These are phyloP conservation scores for Diaporthe sp. DNA, from an alignment of 2,329 filamentous ascomycete species.

Conservation along the genomic window DNA sequence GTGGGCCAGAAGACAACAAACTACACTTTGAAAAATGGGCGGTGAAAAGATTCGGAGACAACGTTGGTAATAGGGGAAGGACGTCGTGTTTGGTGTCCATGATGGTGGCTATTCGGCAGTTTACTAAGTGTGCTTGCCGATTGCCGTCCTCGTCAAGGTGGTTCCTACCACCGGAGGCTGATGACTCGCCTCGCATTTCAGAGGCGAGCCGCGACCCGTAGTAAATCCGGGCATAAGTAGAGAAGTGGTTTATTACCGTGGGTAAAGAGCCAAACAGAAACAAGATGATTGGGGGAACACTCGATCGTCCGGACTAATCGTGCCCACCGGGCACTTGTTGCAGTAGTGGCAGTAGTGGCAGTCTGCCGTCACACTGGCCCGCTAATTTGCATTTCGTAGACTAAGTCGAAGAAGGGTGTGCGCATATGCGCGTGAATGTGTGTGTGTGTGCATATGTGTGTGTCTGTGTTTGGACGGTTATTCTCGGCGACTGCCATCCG, in stretches of 20 bases:
- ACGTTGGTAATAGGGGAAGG: not conserved
- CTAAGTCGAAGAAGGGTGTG: not conserved
- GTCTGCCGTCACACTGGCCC: conserved; percentile 16
- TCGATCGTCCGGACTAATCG: conserved; percentile 23
- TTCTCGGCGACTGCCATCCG: conserved; percentile 3
- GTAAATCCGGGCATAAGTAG: conserved; percentile 31
- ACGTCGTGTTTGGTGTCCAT: not conserved
- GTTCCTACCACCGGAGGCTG: conserved; percentile 23
- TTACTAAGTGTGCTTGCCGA: conserved; percentile 19
- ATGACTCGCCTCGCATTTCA: conserved; percentile 16
- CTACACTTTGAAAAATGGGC: not conserved
- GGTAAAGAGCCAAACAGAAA: conserved; percentile 17
- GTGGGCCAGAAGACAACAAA: not conserved
- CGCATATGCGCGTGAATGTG: not conserved
- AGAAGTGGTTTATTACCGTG: conserved; percentile 34
- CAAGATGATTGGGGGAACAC: conserved; percentile 32
- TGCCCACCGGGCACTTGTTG: conserved; percentile 20
- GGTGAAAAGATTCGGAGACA: not conserved
- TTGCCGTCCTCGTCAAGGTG: conserved; percentile 5
- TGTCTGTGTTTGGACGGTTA: not conserved
- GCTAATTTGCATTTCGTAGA: conserved; percentile 14
- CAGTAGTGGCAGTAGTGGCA: conserved; percentile 27
- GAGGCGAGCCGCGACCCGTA: conserved; percentile 16
- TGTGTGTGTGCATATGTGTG: conserved; percentile 14
- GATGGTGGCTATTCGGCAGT: conserved; percentile 10